Conservation (phyloP, 1,284 basidiomycete species). For the Leccinum huronense region DNA sequence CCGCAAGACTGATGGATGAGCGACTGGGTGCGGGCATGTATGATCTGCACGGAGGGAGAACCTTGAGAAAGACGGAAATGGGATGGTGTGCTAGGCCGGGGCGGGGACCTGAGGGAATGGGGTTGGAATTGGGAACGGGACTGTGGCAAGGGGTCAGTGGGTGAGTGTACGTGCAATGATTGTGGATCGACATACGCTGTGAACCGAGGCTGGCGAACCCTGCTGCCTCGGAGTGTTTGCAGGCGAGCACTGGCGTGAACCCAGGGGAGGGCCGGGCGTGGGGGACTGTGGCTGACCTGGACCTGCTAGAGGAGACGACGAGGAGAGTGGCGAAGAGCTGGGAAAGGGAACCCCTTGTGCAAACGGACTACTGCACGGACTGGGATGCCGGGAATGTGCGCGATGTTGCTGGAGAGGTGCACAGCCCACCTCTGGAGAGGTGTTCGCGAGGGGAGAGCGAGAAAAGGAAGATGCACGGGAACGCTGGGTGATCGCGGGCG, state of each 20-base stretch:
- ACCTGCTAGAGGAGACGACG: constrained; percentile 13
- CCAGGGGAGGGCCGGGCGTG: neutral
- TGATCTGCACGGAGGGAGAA: constrained; percentile 13
- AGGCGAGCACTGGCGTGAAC: constrained; percentile 13
- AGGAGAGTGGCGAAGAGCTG: constrained; percentile 10
- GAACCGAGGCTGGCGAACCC: constrained; percentile 15
- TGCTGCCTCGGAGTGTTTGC: constrained; percentile 4
- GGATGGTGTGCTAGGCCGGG: constrained; percentile 7
- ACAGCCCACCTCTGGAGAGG: constrained; percentile 13
- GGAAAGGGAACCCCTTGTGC: constrained; percentile 20
- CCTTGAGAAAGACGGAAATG: constrained; percentile 8
- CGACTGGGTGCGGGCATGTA: constrained; percentile 20
- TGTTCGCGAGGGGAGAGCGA: constrained; percentile 10
- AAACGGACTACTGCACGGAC: constrained; percentile 14
- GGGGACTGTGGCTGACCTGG: constrained; percentile 6
- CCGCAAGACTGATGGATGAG: constrained; percentile 22
- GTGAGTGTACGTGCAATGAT: neutral
- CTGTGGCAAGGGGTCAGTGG: constrained; percentile 3
- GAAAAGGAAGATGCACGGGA: constrained; percentile 21
- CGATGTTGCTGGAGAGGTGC: constrained; percentile 8
- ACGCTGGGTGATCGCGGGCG: constrained; percentile 1
- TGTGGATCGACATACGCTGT: constrained; percentile 13
- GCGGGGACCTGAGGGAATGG: constrained; percentile 7
- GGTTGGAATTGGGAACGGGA: constrained; percentile 16
- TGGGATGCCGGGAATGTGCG: constrained; percentile 12